Base-by-base conservation (phyloP, 257 asterid species). In the Przewalskia tangutica region DNA sequence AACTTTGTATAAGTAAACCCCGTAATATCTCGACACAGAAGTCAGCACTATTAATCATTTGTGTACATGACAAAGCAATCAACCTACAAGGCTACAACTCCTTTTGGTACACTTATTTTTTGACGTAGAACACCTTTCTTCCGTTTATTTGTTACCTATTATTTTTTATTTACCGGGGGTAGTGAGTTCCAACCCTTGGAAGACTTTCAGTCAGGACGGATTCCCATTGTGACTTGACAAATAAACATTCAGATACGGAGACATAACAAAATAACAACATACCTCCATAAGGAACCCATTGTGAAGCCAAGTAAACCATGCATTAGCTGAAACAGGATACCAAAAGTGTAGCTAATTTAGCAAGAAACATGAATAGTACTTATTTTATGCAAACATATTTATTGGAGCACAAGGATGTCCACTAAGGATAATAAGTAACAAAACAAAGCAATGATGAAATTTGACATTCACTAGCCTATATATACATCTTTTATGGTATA, bases 211-310 rank as follows among this genome's bases (percentile, higher is more conserved):
- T 20, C 7, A 8, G 63, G 44, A 59, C 3, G 0, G 62, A 46
- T 51, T 11, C 55, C n/a, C 2, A 27, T 59, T 53, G 9, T 20
- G 38, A 77, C 71, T 60, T 54, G 16, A 51, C 1, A 5, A 77
- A 77, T 62, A 63, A 65, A 36, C 9, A 75, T 63, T 40, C 16
- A 55, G 16, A 16, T 8, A 38, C 58, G 16, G 17, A 73, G 2
- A 7, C 17, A 11, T 9, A 23, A 46, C 38, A 27, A 76, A 65
- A 54, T 76, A 51, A 27, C 83, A 54, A 68, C 88, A 46, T 92
- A 95, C 98, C 98, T 96, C 99, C 99, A 96, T 82, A 91, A 84
- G 23, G 93, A 84, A 23, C 99, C 99, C 97, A 96, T 94, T 9
- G 94, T 82, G 50, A 94, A 86, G 83, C 99, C 98, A 84, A 93